Evolutionary conservation across 2,329 filamentous ascomycete species (phyloP).

Genomic region (Biscogniauxia marginata): DNA sequence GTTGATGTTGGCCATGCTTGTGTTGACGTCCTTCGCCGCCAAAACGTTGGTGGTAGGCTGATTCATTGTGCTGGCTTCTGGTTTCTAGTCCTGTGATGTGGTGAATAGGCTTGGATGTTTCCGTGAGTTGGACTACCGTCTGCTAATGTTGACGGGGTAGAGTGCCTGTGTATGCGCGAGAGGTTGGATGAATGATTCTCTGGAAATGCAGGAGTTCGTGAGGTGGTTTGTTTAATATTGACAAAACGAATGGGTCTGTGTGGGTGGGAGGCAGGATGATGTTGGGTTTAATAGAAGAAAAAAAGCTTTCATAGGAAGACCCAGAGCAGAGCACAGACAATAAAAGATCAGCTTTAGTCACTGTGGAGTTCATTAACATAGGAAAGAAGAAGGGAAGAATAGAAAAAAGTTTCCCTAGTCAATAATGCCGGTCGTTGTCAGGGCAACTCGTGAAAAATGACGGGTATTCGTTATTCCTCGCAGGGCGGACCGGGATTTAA

Average conservation of each 20-base stretch:
- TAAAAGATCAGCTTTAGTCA: not conserved
- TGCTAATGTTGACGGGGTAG: not conserved
- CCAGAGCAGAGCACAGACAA: not conserved
- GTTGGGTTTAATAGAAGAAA: not conserved
- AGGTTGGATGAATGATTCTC: not conserved
- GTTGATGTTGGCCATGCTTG: conserved; percentile 38
- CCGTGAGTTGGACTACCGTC: too few species aligned
- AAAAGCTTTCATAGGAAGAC: not conserved
- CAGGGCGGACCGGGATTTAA: not conserved
- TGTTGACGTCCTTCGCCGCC: conserved; percentile 65
- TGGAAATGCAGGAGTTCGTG: not conserved
- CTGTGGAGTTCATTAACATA: not conserved
- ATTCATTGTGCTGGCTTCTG: conserved; percentile 46
- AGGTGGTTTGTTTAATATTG: not conserved
- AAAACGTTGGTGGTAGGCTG: conserved; percentile 51
- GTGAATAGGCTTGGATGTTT: not conserved
- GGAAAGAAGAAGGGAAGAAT: not conserved
- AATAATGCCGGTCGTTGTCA: not conserved
- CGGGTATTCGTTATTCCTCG: not conserved
- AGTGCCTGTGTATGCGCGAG: not conserved
- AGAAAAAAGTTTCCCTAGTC: not conserved
- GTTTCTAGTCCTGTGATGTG: not conserved
- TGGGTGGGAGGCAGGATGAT: not conserved
- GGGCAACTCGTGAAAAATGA: not conserved
- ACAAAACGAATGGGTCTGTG: not conserved